Base-by-base conservation (phyloP, 1,139 yeast species). In the Taphrina wiesneri region DNA sequence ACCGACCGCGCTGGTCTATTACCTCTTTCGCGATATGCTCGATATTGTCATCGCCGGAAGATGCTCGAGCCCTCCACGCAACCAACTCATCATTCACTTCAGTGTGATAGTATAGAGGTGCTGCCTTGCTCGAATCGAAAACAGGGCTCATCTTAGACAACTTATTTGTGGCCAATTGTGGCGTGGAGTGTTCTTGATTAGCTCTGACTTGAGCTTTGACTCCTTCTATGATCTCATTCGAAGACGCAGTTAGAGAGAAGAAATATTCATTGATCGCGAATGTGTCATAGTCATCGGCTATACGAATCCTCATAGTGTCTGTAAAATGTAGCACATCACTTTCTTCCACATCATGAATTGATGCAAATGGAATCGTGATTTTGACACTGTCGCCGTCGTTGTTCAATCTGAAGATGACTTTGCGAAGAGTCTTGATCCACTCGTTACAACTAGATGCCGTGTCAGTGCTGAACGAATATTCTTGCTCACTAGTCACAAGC, bases 401-500 rank as follows among this genome's bases (percentile, higher is more conserved):
- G 60, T 88, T 80, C 62, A 87, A 82, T 6, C 91, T 81, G 75
- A 92, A 92, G 1, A 90, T 85, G 67, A 87, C 86, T 72, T 88
- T 89, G 69, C 89, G 88, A 59, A 92, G 77, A 19, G 83, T 79
- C 68, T 86, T 86, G 59, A 85, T 87, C 98, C 98, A 92, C 49
- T 85, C 83, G 67, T 88, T 81, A 0, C 97, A 97, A 5, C 86
- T 79, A 69, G 81, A 84, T 23, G 83, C 77, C 49, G 87, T 86
- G 72, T 91, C 97, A 0, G 96, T 88, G 69, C 82, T 82, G 72
- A 92, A 87, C 56, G 80, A 80, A 74, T 87, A 87, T 0, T 84
- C 81, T 69, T 85, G 84, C 51, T 81, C 80, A 63, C 82, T 85
- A 0, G 93, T 85, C 1, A 82, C 75, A 21, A 75, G 66, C 2